A percentile compares a stretch with the other conserved stretches of the same genome.
phyloP scores from a whole-genome alignment of 306 rosid genomes.

The Dicorynia guianensis region DNA sequence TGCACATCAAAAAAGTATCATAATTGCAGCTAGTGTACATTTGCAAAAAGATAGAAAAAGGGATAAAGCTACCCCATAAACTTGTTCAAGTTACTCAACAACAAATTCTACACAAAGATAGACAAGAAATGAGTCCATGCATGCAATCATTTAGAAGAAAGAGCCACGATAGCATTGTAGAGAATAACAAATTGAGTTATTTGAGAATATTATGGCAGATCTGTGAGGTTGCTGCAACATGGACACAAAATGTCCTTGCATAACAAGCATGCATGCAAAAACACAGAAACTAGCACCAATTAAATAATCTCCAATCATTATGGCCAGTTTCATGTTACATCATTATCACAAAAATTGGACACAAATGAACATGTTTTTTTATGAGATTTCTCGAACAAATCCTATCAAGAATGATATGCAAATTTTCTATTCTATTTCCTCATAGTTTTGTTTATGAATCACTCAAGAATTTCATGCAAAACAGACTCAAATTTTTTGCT shows the following conservation, averaged over 20 bases:
- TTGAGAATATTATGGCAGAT: no score
- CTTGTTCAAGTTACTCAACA: slow-evolving; percentile 26
- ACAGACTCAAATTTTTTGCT: background rate
- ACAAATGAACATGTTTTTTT: background rate
- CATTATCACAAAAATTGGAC: slow-evolving; percentile 22
- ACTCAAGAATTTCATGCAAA: slow-evolving; percentile 3
- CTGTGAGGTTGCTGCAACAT: no score
- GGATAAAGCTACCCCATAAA: slow-evolving; percentile 11
- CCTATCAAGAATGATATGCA: background rate
- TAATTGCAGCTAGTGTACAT: background rate
- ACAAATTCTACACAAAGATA: no score
- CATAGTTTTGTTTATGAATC: background rate
- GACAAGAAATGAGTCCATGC: slow-evolving; percentile 23
- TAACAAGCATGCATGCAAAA: background rate
- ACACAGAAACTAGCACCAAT: background rate
- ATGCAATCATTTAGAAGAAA: no score
- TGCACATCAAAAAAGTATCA: background rate
- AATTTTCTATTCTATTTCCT: background rate
- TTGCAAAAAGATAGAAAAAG: background rate
- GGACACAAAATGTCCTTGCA: background rate
- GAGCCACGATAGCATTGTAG: slow-evolving; percentile 2
- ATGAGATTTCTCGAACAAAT: background rate
- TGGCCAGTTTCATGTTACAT: slow-evolving; percentile 20
- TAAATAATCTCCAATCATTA: slow-evolving; percentile 14
- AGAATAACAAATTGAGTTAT: slow-evolving; percentile 17